Evolutionary conservation across 176 grass and related monocot species (phyloP), one percentile per base, ranked within the genome.

Genomic region (Raddia distichophylla): DNA sequence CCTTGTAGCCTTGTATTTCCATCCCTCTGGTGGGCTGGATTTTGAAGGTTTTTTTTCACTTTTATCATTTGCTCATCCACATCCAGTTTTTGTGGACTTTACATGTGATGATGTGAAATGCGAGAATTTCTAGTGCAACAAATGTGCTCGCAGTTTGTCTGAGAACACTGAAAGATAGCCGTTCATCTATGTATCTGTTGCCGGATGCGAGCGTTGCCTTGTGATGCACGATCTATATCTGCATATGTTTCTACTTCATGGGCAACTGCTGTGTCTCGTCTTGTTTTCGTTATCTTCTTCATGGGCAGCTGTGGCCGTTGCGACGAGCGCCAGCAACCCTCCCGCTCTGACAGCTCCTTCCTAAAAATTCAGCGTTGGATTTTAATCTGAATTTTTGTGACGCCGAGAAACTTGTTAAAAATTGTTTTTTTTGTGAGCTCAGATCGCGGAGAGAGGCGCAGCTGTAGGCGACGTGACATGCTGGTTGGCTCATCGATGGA

Each of bases 71-170:
- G 46, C 34, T 3, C 44, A 10, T 7, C 15, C 3, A 33, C 53
- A 50, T 49, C 10, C 5, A 69, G 53, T 33, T 35, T 77, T 51
- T 77, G 35, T 57, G 19, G 59, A 43, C 49, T 47, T 75, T 56
- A 35, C 74, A 64, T 69, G 60, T 66, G 20, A 11, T 47, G 42
- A 64, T 69, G 60, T 66, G 37, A 11, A 55, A 49, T 65, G 66
- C 46, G 47, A 47, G 71, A 19, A 46, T 17, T 83, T 74, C 9
- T 74, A 59, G 48, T 64, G 15, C 51, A 51, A 35, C 50, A 15
- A 61, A 72, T 64, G 58, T 12, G 33, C 69, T 74, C 42, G 79
- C 22, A n/a, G 47, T 60, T 14, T 33, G 10, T 62, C 50, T 22
- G 45, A 52, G 54, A 82, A 63, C 17, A 51, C 34, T n/a, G 54